Base-by-base conservation (phyloP, 1,284 basidiomycete genomes). In the Rhodotorula sp. region DNA sequence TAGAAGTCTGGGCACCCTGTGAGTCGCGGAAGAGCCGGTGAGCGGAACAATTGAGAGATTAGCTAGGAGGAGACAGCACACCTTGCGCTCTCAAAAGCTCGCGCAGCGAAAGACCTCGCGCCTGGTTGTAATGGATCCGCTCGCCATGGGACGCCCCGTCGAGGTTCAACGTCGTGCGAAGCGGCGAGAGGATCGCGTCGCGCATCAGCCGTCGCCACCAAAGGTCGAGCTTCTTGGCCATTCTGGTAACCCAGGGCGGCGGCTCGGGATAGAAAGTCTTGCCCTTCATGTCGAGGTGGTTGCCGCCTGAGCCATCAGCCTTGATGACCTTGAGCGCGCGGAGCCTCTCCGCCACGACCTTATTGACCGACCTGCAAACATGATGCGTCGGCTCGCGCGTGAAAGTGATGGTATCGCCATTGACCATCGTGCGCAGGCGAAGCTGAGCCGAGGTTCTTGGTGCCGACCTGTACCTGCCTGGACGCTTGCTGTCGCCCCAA, bases 61-160 rank as follows among this genome's bases (percentile, higher is more conserved):
- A 30, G 18, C 20, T 9, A 18, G 30, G 31, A 50, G 15, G 18
- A 24, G 34, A 28, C 15, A 44, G n/a, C 61, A 24, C 40, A 55
- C 61, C 65, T n/a, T 58, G 55, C 20, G 26, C 48, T 2, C 65
- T 34, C 24, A 62, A 2, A 3, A 58, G 24, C 50, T 67, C 65
- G 22, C 62, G 67, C 11, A 57, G 8, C 1, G 62, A 58, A 7
- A 64, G 54, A 0, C 34, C 10, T 18, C 62, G 59, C 9, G n/a
- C 18, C 7, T 68, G 30, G 5, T 22, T 22, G 46, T 28, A 47
- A 26, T 68, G 67, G 26, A 68, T 64, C 1, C 67, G 26, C 31
- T 64, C 58, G 50, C 67, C 67, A 2, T 68, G 67, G 1, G 47
- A 51, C 5, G 47, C 59, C 2, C 58, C 57, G 40, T 68, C 67